Percentiles rank a stretch among this genome's conserved stretches.
Evolutionary conservation across 805 yeast species (phyloP).

Genomic region (Pichia cephalocereana): DNA sequence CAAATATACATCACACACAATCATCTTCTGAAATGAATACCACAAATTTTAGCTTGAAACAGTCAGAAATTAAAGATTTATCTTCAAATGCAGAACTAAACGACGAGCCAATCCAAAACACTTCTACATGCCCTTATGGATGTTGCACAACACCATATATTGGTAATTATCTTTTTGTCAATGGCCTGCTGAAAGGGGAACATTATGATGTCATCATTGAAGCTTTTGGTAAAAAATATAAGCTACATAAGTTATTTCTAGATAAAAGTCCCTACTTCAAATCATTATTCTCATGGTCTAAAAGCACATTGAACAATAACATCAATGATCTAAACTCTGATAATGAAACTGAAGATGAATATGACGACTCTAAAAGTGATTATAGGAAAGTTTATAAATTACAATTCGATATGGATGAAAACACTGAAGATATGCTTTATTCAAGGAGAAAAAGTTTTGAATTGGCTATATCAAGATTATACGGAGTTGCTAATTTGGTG

Average conservation of each 20-base stretch:
- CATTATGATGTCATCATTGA: slow-evolving; percentile 39
- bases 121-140: slow-evolving; percentile 5
- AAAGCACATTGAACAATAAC: slow-evolving; percentile 10
- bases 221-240: slow-evolving; percentile 38
- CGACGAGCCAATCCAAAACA: neutral
- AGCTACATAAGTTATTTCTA: slow-evolving; percentile 37
- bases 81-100: neutral
- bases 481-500: slow-evolving; percentile 31
- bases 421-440: slow-evolving; percentile 22
- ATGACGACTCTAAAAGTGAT: neutral
- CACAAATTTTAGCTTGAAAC: neutral
- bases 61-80: neutral
- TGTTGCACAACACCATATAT: slow-evolving; percentile 5
- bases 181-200: slow-evolving; percentile 36
- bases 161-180: slow-evolving; percentile 5
- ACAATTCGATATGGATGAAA: slow-evolving; percentile 31
- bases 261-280: slow-evolving; percentile 39
- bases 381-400: slow-evolving; percentile 18
- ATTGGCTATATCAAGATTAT: slow-evolving; percentile 36
- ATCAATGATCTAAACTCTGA: slow-evolving; percentile 2
- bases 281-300: slow-evolving; percentile 37
- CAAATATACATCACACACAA: neutral
- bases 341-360: neutral
- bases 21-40: neutral
- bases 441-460: slow-evolving; percentile 34